A percentile compares a stretch with the other conserved stretches of the same genome.
phyloP scores from a whole-genome alignment of 225 moss, liverwort and hornwort genomes.

The Polytrichum commune region DNA sequence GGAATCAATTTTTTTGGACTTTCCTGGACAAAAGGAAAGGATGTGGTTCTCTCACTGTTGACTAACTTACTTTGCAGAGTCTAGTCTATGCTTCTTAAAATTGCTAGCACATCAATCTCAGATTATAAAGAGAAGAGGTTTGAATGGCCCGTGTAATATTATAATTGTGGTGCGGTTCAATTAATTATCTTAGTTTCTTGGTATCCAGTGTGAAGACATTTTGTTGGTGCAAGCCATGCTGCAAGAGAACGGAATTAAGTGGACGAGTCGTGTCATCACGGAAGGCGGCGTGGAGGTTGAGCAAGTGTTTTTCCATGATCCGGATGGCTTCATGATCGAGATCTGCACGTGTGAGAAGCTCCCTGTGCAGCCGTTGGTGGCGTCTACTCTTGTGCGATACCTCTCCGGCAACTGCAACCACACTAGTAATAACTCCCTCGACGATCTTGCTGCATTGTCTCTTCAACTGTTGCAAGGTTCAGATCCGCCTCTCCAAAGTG shows the following conservation, averaged over 20 bases:
- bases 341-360: constrained; percentile 70
- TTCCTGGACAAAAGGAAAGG: too few relatives aligned
- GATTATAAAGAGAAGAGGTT: too few relatives aligned
- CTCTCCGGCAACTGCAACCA: background rate
- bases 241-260: constrained; percentile 35
- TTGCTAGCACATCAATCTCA: too few relatives aligned
- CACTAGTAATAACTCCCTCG: background rate
- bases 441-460: background rate
- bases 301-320: constrained; percentile 77
- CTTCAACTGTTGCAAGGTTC: background rate
- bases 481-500: background rate
- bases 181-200: too few relatives aligned
- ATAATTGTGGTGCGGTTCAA: too few relatives aligned
- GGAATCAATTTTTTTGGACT: too few relatives aligned
- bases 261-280: constrained; percentile 28
- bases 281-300: constrained; percentile 58
- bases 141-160: too few relatives aligned
- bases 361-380: constrained; percentile 57
- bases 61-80: too few relatives aligned
- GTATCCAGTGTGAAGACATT: background rate
- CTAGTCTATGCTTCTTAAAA: too few relatives aligned
- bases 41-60: too few relatives aligned
- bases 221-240: constrained; percentile 36
- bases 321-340: constrained; percentile 80
- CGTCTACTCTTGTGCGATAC: background rate